Evolutionary conservation across 352 stramenopile genomes (phyloP).

Genomic region (Elongisporangium anandrum): DNA sequence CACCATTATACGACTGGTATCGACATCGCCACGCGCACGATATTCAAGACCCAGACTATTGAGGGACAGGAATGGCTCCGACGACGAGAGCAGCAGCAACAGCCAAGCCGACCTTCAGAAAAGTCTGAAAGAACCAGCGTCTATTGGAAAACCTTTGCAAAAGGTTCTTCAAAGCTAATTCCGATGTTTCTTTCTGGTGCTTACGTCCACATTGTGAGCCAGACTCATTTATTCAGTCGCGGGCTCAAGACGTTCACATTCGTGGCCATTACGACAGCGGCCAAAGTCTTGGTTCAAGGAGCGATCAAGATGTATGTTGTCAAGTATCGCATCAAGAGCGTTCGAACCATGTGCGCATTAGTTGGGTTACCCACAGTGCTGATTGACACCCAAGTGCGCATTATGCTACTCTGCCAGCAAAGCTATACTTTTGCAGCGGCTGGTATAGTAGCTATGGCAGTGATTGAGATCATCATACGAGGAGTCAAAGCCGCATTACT

Average conservation of each 20-base stretch:
- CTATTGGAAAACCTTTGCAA: not conserved
- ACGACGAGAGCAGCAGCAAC: not conserved
- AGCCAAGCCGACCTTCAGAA: not conserved
- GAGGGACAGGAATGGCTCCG: slow-evolving; percentile 9
- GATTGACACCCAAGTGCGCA: slow-evolving; percentile 40
- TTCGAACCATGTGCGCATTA: slow-evolving; percentile 29
- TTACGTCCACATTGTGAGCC: slow-evolving; percentile 22
- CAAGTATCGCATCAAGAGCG: slow-evolving; percentile 21
- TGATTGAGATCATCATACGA: slow-evolving; percentile 25
- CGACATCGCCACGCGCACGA: slow-evolving; percentile 10
- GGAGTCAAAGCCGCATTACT: slow-evolving; percentile 19
- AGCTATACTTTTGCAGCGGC: slow-evolving; percentile 14
- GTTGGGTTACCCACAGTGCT: slow-evolving; percentile 33
- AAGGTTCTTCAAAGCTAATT: not conserved
- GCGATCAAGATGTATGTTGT: slow-evolving; percentile 18
- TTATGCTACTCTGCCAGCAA: slow-evolving; percentile 26
- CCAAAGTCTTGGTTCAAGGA: slow-evolving; percentile 35
- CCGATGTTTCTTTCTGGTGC: slow-evolving; percentile 12
- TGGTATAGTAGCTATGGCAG: slow-evolving; percentile 22
- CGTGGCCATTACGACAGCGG: slow-evolving; percentile 16
- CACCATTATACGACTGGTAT: slow-evolving; percentile 16
- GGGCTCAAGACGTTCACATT: slow-evolving; percentile 5
- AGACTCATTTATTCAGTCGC: not conserved
- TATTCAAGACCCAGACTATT: slow-evolving; percentile 21
- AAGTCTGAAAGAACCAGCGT: not conserved